Conservation (phyloP, 768 basidiomycete species). For the Leccinum disarticulatum region DNA sequence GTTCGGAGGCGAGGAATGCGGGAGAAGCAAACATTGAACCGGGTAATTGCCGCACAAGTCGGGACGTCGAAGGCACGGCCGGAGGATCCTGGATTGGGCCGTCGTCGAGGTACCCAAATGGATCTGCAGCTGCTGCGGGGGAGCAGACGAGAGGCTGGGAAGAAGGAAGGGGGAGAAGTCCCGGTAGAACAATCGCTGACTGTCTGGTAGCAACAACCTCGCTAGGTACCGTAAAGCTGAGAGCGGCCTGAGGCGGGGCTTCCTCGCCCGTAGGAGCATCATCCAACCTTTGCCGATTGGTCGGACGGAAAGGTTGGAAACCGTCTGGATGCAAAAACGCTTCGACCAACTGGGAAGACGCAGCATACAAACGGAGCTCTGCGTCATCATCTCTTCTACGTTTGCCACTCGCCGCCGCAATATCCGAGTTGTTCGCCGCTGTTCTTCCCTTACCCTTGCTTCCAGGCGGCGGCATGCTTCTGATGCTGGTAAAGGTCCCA, state of each 20-base stretch:
- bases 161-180: background rate
- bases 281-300: slow-evolving; percentile 21
- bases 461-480: slow-evolving; percentile 49
- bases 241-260: background rate
- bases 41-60: slow-evolving; percentile 22
- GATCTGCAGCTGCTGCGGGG: slow-evolving; percentile 39
- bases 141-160: background rate
- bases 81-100: slow-evolving; percentile 30
- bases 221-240: background rate
- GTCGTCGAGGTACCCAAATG: slow-evolving; percentile 60
- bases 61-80: slow-evolving; percentile 23
- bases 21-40: slow-evolving; percentile 37
- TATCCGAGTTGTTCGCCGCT: slow-evolving; percentile 8
- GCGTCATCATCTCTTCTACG: slow-evolving; percentile 58
- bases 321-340: slow-evolving; percentile 42
- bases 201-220: background rate
- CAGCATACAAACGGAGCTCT: slow-evolving; percentile 50
- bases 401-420: slow-evolving; percentile 37
- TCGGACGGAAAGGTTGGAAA: slow-evolving; percentile 19
- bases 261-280: background rate
- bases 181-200: slow-evolving; percentile 19
- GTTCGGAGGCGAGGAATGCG: slow-evolving; percentile 34
- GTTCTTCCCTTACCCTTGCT: slow-evolving; percentile 55
- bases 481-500: slow-evolving; percentile 60
- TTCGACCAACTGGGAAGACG: slow-evolving; percentile 55